Conservation (phyloP, 768 basidiomycete species). For the Pulveroboletus sp. region DNA sequence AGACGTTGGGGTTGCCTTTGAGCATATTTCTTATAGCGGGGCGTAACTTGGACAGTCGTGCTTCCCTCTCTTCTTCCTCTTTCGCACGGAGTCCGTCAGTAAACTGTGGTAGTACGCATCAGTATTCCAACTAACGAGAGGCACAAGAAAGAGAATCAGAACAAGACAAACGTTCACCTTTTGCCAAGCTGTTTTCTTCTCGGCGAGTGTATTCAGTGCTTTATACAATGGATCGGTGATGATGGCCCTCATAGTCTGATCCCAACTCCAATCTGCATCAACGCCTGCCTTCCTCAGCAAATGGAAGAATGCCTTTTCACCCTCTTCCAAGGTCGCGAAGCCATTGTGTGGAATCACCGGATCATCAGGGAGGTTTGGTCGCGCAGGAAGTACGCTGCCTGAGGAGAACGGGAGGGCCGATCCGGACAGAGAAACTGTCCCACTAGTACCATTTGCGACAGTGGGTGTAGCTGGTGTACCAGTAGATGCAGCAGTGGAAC, state of each 20-base stretch:
- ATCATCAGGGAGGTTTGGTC: constrained; percentile 82
- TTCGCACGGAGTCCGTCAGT: constrained; percentile 72
- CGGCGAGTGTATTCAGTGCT: constrained; percentile 87
- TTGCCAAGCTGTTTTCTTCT: constrained; percentile 93
- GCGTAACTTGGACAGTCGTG: constrained; percentile 79
- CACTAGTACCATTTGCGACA: constrained; percentile 47
- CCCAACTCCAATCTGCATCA: constrained; percentile 95
- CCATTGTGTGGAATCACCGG: constrained; percentile 89
- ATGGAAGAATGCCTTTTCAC: constrained; percentile 92
- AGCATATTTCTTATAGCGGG: constrained; percentile 87
- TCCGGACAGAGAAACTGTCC: constrained; percentile 43
- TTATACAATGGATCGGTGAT: constrained; percentile 98
- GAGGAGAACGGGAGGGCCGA: constrained; percentile 64
- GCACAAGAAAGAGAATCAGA: neutral
- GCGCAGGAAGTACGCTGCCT: constrained; percentile 61
- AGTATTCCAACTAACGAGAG: neutral
- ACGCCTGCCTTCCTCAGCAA: constrained; percentile 87
- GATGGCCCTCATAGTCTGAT: constrained; percentile 95
- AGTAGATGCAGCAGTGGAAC: constrained; percentile 42
- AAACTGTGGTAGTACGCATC: constrained; percentile 43
- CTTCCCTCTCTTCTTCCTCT: constrained; percentile 84
- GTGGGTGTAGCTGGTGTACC: constrained; percentile 40
- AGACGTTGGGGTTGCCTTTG: constrained; percentile 82
- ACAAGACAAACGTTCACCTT: constrained; percentile 53
- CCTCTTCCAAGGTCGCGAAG: constrained; percentile 82